Percentiles rank a stretch among this genome's conserved stretches.
These are phyloP conservation scores for Schwanniomyces polymorphus DNA, from an alignment of 805 yeast species.

Conservation along the genomic window DNA sequence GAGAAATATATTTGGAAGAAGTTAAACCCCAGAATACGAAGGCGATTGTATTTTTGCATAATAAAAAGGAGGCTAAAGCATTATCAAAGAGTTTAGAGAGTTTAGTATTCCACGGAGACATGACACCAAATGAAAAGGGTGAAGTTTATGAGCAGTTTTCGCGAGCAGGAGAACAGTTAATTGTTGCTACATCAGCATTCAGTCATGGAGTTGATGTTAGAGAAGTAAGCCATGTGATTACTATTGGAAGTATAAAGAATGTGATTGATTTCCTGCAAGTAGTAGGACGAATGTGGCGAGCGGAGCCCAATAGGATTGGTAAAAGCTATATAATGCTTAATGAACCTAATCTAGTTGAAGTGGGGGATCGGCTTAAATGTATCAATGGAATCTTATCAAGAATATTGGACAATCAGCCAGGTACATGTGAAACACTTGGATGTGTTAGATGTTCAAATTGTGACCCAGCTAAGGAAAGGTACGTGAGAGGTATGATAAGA, in stretches of 20 bases:
- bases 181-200: neutral
- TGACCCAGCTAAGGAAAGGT: too few species aligned
- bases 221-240: neutral
- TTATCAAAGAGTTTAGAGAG: neutral
- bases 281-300: neutral
- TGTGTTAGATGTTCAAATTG: neutral
- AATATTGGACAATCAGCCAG: neutral
- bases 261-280: neutral
- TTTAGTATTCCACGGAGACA: neutral
- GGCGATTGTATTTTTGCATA: neutral
- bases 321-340: too few species aligned
- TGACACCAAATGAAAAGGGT: neutral
- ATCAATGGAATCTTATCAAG: neutral
- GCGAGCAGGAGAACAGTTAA: neutral
- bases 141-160: neutral
- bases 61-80: neutral
- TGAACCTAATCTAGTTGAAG: neutral
- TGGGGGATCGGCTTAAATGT: neutral
- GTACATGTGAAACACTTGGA: neutral
- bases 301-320: neutral
- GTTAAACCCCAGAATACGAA: neutral
- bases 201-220: neutral
- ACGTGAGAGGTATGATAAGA: too few species aligned
- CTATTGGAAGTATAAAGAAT: neutral
- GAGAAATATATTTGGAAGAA: neutral